phyloP scores from a whole-genome alignment of 225 moss, liverwort and hornwort genomes.

The Polytrichum formosum region DNA sequence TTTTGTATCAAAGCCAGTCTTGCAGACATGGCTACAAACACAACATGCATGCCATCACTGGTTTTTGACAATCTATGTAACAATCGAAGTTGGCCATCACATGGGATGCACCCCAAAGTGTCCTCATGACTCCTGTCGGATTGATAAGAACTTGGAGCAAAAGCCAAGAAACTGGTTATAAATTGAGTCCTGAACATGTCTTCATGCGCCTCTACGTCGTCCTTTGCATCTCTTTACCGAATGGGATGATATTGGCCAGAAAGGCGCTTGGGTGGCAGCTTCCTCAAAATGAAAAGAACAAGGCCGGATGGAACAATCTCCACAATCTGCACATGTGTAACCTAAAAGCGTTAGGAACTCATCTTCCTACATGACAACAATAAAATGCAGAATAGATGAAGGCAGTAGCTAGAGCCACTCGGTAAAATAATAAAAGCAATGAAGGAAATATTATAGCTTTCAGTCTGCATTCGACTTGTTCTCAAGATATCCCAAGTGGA shows the following conservation, averaged over 20 bases:
- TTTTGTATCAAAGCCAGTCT: constrained; percentile 34
- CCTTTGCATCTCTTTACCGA: constrained; percentile 35
- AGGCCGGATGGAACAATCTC: constrained; percentile 97
- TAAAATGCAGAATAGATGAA: no score
- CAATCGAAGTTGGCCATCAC: constrained; percentile 29
- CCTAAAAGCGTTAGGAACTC: not conserved
- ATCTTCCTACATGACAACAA: no score
- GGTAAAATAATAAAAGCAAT: no score
- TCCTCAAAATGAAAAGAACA: constrained; percentile 90
- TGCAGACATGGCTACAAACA: constrained; percentile 46
- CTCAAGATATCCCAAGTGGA: no score
- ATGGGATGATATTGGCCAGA: constrained; percentile 84
- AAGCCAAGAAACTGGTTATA: constrained; percentile 27
- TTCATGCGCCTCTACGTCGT: constrained; percentile 42
- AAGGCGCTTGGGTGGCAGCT: constrained; percentile 82
- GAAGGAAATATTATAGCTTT: no score
- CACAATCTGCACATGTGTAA: constrained; percentile 56
- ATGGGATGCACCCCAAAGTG: constrained; percentile 34
- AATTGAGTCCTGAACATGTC: constrained; percentile 26
- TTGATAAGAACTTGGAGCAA: constrained; percentile 26
- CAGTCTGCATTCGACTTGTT: no score
- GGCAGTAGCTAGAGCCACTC: no score
- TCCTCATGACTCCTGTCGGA: constrained; percentile 17
- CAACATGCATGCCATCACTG: constrained; percentile 43
- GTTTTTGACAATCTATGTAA: constrained; percentile 27